Evolutionary conservation across 306 rosid genomes (phyloP).

Genomic region (Glycine tomentella): DNA sequence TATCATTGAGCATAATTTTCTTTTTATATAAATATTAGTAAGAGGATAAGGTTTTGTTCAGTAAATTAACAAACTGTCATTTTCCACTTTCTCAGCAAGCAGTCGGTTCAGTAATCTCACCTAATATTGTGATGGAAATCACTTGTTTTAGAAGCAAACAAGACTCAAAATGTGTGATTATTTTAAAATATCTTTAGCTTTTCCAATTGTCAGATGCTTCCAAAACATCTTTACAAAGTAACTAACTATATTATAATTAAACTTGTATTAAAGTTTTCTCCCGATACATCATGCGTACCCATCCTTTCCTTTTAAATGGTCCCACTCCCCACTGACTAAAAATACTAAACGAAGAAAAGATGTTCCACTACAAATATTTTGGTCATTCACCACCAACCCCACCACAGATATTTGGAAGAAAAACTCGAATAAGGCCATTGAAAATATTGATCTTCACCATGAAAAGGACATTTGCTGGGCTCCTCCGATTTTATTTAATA

Average conservation of each 20-base stretch:
- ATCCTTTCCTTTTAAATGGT: constrained; percentile 53
- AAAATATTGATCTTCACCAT: constrained; percentile 55
- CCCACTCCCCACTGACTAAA: constrained; percentile 70
- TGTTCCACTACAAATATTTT: constrained; percentile 62
- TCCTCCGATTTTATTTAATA: constrained; percentile 44
- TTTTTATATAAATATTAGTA: too few relatives aligned
- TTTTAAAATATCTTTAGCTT: constrained; percentile 42
- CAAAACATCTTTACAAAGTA: constrained; percentile 62
- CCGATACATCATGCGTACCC: constrained; percentile 58
- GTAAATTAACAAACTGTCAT: constrained; percentile 42
- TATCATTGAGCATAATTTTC: constrained; percentile 20
- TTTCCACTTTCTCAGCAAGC: constrained; percentile 38
- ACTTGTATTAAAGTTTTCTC: constrained; percentile 61
- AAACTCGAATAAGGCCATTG: constrained; percentile 56
- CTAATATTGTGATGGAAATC: constrained; percentile 43
- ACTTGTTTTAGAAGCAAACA: constrained; percentile 52
- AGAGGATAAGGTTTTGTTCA: constrained; percentile 44
- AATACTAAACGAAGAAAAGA: constrained; percentile 34
- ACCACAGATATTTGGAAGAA: constrained; percentile 57
- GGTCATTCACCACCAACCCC: constrained; percentile 70
- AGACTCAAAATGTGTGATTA: constrained; percentile 36
- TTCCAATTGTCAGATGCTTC: constrained; percentile 56
- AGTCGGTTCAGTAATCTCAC: constrained; percentile 41
- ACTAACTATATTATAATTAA: constrained; percentile 63
- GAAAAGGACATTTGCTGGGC: constrained; percentile 50